Base-by-base conservation (phyloP, 441 rosid species). In the Populus hybrid region DNA sequence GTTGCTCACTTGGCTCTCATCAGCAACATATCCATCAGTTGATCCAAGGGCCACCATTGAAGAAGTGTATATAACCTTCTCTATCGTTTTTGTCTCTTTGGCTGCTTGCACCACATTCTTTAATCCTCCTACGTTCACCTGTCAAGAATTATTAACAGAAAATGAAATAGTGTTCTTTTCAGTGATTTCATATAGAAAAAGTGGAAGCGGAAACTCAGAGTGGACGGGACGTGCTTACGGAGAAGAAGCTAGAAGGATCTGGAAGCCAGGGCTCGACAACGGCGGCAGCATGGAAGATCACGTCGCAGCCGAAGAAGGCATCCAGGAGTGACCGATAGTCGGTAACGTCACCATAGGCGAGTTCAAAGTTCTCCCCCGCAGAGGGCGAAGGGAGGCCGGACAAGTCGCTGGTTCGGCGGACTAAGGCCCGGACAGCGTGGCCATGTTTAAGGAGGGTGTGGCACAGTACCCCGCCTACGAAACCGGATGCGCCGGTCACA, bases 181-280 rank as follows among this genome's bases (percentile, higher is more conserved):
- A 20, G 10, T 69, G 32, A 67, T 9, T 72, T 23, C 21, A 32
- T 1, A 40, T 20, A 38, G 3, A 28, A 1, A 36, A 74, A 16
- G 2, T 16, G n/a, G 61, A 53, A 6, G 61, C 8, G 14, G 11
- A 71, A 34, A 12, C 21, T n/a, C 6, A 5, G 38, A 4, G 75
- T 9, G 16, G 65, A 67, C 81, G 21, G 61, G 61, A 53, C 61
- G 61, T 53, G 61, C 84, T 84, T 85, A 92, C 97, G 0, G 89
- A 74, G 84, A 89, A 67, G 89, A 95, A 93, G 81, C 68, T 83
- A 24, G 96, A 93, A 69, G 94, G 91, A 82, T 92, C 94, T 5
- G 97, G 94, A 10, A 93, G 90, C 98, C 98, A 95, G 69, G 98
- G 95, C 88, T 95, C 97, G 77, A 93, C 98, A 12, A 86, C 4